A percentile compares a stretch with the other conserved stretches of the same genome.
Conservation (phyloP, 164 flowering plant species). For the Vitis rotundifolia region DNA sequence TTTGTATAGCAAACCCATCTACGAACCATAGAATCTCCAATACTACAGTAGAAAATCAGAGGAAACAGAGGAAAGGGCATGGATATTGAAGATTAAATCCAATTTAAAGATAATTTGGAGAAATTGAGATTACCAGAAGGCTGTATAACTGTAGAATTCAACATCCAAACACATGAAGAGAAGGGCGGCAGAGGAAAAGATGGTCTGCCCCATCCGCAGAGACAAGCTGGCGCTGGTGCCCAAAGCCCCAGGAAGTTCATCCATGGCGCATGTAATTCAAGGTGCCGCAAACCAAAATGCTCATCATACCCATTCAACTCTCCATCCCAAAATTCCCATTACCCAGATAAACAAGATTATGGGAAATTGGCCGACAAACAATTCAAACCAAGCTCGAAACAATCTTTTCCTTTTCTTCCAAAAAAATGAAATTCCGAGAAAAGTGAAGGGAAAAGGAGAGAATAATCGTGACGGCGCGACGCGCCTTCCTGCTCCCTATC, state of each 20-base stretch:
- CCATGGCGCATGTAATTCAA: slow-evolving; percentile 3
- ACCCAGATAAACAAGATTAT: too few species aligned
- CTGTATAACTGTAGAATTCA: slow-evolving; percentile 69
- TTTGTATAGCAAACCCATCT: background rate
- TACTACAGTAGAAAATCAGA: background rate
- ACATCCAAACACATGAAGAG: slow-evolving; percentile 67
- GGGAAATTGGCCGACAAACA: background rate
- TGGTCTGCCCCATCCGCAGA: slow-evolving; percentile 70
- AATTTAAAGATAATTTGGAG: background rate
- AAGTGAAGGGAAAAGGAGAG: background rate
- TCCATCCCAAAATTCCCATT: slow-evolving; percentile 5
- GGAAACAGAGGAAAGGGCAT: background rate
- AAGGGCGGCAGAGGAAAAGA: slow-evolving; percentile 74
- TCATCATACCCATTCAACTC: background rate
- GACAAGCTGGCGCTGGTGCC: slow-evolving; percentile 77
- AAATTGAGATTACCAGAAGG: slow-evolving; percentile 59
- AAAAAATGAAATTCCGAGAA: background rate
- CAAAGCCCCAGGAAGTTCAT: slow-evolving; percentile 56
- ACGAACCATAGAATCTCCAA: too few species aligned
- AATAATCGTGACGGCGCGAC: background rate
- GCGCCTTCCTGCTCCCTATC: background rate
- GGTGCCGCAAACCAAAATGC: background rate
- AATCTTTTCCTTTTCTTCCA: background rate
- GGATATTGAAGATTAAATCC: slow-evolving; percentile 4
- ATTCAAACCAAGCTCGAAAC: background rate